Evolutionary conservation across 208 protist species (phyloP), one percentile per base, ranked within the genome.

Genomic region (Acanthamoeba rhysodes): DNA sequence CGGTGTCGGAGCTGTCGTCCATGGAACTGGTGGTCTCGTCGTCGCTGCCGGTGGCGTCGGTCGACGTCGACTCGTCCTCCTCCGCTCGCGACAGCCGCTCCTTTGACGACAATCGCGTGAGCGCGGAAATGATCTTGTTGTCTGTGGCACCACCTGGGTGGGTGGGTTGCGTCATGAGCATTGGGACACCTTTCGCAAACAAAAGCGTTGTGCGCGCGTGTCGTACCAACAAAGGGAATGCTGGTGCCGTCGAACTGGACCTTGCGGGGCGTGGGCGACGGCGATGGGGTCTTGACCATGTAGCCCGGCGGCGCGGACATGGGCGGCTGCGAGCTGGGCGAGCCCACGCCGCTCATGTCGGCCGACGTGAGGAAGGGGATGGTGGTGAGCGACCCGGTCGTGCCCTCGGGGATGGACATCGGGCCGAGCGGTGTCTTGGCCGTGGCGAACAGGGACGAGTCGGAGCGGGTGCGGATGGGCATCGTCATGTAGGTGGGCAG

Each of bases 91-190:
- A 16, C 7, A 92, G 32, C 29, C 37, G 29, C 55, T 92, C 85
- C 85, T 92, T 92, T 7, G 59, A 76, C 37, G 59, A 76, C n/a
- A 92, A 57, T 4, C 85, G 55, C 37, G 85, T 92, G 12, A 92
- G 55, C 55, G 85, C 85, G n/a, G 85, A 92, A 0, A 92, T 76
- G 55, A 92, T 64, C 57, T 64, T 48, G 10, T 92, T 12, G 85
- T 92, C 84, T 22, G 50, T 4, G 10, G 12, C 50, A n/a, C 27
- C 50, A 41, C 12, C 9, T 37, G 29, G 53, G n/a, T n/a, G n/a
- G n/a, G n/a, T n/a, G n/a, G n/a, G 37, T 41, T 41, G 37, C 37
- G 37, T 41, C 37, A 3, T 41, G 37, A 41, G 37, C 37, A 41
- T 12, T 37, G 16, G 9, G 32, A 3, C 37, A 10, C 14, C 1